Conservation (phyloP, 2,329 filamentous ascomycete genomes). For the Alternaria atra region DNA sequence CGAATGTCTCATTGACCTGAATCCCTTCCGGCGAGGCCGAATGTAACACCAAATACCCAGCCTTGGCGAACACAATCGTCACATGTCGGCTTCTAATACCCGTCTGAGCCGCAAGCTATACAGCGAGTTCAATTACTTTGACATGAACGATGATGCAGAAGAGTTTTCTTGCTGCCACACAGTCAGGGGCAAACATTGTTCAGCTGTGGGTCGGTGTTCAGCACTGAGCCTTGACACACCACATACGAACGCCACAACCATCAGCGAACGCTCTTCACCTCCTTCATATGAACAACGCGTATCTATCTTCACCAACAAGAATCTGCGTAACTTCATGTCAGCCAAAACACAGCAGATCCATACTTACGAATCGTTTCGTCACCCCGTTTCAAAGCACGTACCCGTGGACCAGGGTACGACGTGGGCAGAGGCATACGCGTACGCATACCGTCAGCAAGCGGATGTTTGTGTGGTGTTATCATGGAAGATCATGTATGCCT, state of each 20-base stretch:
- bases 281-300: not conserved
- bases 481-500: not conserved
- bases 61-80: conserved; percentile 1
- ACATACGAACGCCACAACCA: conserved; percentile 1
- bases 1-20: not conserved
- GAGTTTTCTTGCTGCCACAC: not conserved
- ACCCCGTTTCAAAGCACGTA: not conserved
- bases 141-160: not conserved
- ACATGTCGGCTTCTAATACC: not conserved
- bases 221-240: conserved; percentile 4
- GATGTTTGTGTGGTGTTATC: not conserved
- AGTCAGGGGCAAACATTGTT: not conserved
- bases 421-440: not conserved
- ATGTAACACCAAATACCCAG: not conserved
- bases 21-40: not conserved
- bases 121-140: not conserved
- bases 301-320: not conserved
- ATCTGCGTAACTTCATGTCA: not conserved
- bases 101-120: not conserved
- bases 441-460: conserved; percentile 4
- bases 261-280: not conserved
- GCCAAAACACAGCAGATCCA: not conserved
- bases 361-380: not conserved
- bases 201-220: conserved; percentile 13
- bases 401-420: not conserved